Percentiles rank a stretch among this genome's conserved stretches.
Conservation (phyloP, 441 rosid genomes). For the Syzygium syzygioides region DNA sequence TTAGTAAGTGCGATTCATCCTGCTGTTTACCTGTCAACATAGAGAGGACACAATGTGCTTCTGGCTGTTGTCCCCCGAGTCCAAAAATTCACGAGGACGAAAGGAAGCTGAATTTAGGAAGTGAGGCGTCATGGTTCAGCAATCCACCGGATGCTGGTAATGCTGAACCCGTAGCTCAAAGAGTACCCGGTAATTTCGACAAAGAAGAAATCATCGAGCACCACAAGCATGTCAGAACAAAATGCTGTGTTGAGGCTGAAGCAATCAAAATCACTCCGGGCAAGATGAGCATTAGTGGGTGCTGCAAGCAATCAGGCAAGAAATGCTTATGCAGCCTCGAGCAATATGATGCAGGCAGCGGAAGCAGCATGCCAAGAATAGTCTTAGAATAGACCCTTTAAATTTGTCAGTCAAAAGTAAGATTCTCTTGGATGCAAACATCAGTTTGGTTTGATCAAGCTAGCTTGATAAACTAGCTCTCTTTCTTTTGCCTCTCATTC, state of each 20-base stretch:
- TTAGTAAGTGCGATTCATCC: neutral
- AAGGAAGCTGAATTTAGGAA: neutral
- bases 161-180: neutral
- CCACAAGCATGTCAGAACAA: neutral
- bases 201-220: neutral
- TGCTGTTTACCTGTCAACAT: neutral
- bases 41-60: neutral
- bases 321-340: neutral
- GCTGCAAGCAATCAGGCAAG: neutral
- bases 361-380: neutral
- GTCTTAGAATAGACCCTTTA: neutral
- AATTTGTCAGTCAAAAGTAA: neutral
- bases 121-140: neutral
- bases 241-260: neutral
- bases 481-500: neutral
- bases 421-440: neutral
- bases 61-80: neutral
- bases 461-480: neutral
- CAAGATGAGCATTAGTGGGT: neutral
- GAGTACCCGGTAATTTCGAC: neutral
- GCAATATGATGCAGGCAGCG: neutral
- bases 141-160: neutral
- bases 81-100: neutral
- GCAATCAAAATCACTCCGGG: neutral
- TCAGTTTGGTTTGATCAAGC: neutral